Evolutionary conservation across 345 rosid genomes (phyloP), one percentile per base, ranked within the genome.

Genomic region (Arabis alpina): DNA sequence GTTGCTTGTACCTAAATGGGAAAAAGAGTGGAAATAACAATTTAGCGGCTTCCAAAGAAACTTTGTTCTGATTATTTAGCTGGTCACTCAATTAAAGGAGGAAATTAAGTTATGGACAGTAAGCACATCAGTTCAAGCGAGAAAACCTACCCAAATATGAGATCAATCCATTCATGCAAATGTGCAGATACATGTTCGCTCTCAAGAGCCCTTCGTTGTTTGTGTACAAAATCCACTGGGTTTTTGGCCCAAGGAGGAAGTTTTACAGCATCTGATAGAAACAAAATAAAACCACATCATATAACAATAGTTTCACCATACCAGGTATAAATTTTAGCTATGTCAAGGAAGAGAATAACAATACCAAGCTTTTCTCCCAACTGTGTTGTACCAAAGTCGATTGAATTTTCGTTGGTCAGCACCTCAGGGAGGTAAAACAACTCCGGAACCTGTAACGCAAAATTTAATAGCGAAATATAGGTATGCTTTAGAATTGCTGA

Each of bases 121-220:
- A 19, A 19, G 30, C 36, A 45, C 19, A 45, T 57, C 42, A 30
- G 54, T 73, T 57, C 50, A 43, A 40, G 47, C 19, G 25, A 51
- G 62, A 73, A 73, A 71, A 77, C 81, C 45, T 62, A 92, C 99
- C 99, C 99, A 76, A 90, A 95, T 68, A 95, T 80, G 71, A 95
- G 99, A 81, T 95, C 97, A 63, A 95, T 89, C 99, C 99, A 95
- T 71, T 92, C 96, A 80, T 95, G 93, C 85, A 95, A 81, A 86
- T 88, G 93, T 62, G 87, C 90, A 53, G 99, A 95, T 37, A 87
- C 98, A 84, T 95, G 84, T 59, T 95, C 98, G 55, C 99, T 95
- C 81, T 95, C 99, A 61, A 95, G 92, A 78, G 98, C 98, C 87
- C 70, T 83, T 77, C 85, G 86, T 74, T 95, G 97, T 79, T 95